phyloP scores from a whole-genome alignment of 2,329 filamentous ascomycete genomes.

The Rutstroemia sp. region DNA sequence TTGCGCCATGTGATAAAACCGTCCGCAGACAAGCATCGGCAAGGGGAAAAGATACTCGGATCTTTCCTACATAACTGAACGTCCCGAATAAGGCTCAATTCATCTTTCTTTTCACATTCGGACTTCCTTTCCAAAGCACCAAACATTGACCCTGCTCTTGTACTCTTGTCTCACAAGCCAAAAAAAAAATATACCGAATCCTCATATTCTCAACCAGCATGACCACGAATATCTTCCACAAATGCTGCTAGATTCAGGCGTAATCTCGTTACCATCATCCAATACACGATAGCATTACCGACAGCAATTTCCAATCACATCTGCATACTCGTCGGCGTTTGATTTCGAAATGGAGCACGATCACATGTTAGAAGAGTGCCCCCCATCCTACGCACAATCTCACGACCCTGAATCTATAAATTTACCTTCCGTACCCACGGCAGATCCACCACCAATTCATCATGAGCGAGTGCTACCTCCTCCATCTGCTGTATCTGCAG shows the following conservation, averaged over 20 bases:
- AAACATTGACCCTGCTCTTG: background rate
- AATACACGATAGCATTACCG: background rate
- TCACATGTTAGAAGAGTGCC: constrained; percentile 27
- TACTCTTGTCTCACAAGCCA: constrained; percentile 2
- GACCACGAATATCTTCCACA: background rate
- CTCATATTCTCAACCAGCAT: background rate
- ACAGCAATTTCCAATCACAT: background rate
- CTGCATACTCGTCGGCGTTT: constrained; percentile 16
- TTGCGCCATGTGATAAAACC: background rate
- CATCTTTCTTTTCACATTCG: background rate
- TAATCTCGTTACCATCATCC: background rate
- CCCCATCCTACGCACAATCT: constrained; percentile 27
- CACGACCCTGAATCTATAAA: constrained; percentile 25
- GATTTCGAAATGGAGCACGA: constrained; percentile 25
- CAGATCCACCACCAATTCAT: constrained; percentile 23
- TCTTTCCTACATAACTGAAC: background rate
- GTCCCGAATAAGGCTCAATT: background rate
- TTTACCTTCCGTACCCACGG: constrained; percentile 24
- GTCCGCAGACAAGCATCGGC: background rate
- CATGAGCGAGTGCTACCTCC: constrained; percentile 28
- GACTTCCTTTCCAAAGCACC: background rate
- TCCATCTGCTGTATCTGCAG: constrained; percentile 20
- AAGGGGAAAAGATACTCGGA: background rate
- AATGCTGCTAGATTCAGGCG: background rate
- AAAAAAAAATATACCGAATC: background rate